Base-by-base conservation (phyloP, 805 yeast species). In the Kodamaea laetipori region DNA sequence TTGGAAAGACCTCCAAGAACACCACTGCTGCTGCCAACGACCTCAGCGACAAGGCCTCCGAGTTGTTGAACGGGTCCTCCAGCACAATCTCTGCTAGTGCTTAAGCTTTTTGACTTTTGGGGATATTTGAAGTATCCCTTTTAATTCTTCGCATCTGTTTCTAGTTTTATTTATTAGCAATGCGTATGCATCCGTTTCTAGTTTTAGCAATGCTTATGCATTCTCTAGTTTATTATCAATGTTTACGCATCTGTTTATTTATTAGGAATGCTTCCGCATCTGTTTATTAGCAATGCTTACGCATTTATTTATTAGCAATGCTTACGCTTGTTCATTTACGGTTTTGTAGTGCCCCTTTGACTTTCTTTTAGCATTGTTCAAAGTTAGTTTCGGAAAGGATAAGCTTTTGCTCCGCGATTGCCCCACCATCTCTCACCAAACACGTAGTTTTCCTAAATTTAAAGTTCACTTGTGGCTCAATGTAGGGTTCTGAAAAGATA, bases 21-120 rank as follows among this genome's bases (percentile, higher is more conserved):
- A 17, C 43, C 17, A 13, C 27, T 26, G 37, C 47, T 8, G 28
- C 49, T 10, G 40, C 44, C 31, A 33, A 31, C 10, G 37, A 44
- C 25, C 31, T 44, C 28, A 32, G 33, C 36, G 39, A 40, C 24
- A 48, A 48, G 41, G 40, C 46, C n/a, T 30, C 43, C 12, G 42
- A 45, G 15, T 43, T 48, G 37, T 46, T 51, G 46, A 46, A 46
- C 27, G 54, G 52, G 1, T 38, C 48, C 10, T 32, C 50, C 19
- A 38, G 30, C 41, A 45, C 45, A 9, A 42, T 51, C 24, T 39
- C 47, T n/a, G 50, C 52, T 6, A 46, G 50, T n/a, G 51, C 52
- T 9, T 50, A 42, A 34, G 16, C 6, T 17, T 30, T 30, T 15
- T 30, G 34, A 30, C 34, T 30, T 30, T 30, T 15, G 34, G 34